Conservation (phyloP, 2,329 filamentous ascomycete species). For the Onygenales sp. region DNA sequence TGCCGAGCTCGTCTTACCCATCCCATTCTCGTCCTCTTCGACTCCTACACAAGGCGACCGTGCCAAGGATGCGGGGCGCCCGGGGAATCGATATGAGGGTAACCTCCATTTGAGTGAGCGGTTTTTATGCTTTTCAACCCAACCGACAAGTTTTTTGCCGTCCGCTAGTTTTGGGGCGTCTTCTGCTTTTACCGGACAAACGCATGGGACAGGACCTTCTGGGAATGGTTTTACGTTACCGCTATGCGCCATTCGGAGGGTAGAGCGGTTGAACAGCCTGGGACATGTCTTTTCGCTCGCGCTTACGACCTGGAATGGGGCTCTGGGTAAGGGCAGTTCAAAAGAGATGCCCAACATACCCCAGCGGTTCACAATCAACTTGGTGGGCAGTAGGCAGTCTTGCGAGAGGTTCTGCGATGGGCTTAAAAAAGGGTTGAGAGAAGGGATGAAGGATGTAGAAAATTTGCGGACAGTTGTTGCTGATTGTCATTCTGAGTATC, state of each 20-base stretch:
- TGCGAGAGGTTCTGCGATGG: slow-evolving; percentile 96
- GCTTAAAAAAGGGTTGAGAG: slow-evolving; percentile 78
- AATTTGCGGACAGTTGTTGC: slow-evolving; percentile 70
- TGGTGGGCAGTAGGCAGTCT: slow-evolving; percentile 76
- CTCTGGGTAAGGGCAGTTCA: slow-evolving; percentile 44
- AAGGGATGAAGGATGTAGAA: slow-evolving; percentile 78
- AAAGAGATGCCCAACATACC: slow-evolving; percentile 43
- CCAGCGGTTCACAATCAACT: slow-evolving; percentile 84
- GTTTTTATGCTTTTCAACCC: slow-evolving; percentile 94
- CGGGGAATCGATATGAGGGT: slow-evolving; percentile 79
- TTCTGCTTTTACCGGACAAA: slow-evolving; percentile 81
- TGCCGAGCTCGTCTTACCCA: slow-evolving; percentile 83
- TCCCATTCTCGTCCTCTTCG: slow-evolving; percentile 43
- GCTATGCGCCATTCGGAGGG: slow-evolving; percentile 79
- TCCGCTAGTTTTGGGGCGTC: slow-evolving; percentile 71
- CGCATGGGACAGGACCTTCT: slow-evolving; percentile 81
- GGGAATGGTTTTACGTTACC: slow-evolving; percentile 95
- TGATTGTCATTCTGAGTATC: slow-evolving; percentile 87
- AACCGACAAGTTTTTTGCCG: slow-evolving; percentile 75
- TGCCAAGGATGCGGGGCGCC: slow-evolving; percentile 46
- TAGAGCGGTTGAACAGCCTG: slow-evolving; percentile 87
- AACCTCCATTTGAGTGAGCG: slow-evolving; percentile 90
- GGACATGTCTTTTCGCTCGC: slow-evolving; percentile 87
- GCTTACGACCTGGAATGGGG: slow-evolving; percentile 86
- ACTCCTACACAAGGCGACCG: slow-evolving; percentile 43